Evolutionary conservation across 1,139 yeast genomes (phyloP).

Genomic region (Groenewaldozyma auringiensis): DNA sequence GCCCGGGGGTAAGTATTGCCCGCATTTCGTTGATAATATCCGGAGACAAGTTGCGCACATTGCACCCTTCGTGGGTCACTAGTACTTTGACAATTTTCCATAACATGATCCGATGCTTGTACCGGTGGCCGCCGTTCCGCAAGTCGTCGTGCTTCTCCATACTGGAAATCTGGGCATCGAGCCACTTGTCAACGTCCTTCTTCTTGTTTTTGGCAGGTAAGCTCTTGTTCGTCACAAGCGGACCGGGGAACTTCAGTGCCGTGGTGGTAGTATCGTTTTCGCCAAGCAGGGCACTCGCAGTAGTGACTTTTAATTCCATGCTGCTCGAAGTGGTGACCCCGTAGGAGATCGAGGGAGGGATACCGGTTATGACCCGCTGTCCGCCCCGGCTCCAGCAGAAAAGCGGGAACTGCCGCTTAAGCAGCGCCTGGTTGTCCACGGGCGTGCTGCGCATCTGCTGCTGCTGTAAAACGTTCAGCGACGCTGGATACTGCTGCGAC

Average conservation of each 20-base stretch:
- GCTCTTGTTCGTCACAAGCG: slow-evolving; percentile 40
- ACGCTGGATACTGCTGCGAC: slow-evolving; percentile 6
- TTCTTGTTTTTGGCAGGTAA: slow-evolving; percentile 42
- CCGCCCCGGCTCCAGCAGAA: slow-evolving; percentile 57
- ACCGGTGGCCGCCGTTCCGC: slow-evolving; percentile 16
- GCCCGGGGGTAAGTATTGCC: slow-evolving; percentile 21
- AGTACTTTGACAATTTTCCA: slow-evolving; percentile 28
- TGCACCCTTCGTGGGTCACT: slow-evolving; percentile 20
- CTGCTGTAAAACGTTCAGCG: slow-evolving; percentile 10
- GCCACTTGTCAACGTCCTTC: slow-evolving; percentile 62
- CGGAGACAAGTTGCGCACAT: slow-evolving; percentile 12
- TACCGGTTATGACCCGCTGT: slow-evolving; percentile 38
- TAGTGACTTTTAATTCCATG: slow-evolving; percentile 26
- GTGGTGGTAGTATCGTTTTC: slow-evolving; percentile 18
- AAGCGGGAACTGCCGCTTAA: slow-evolving; percentile 62
- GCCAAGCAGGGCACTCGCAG: slow-evolving; percentile 17
- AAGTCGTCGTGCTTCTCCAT: slow-evolving; percentile 17
- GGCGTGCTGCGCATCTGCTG: slow-evolving; percentile 9
- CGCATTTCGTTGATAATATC: slow-evolving; percentile 16
- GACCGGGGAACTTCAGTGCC: slow-evolving; percentile 62
- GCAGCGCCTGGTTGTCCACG: slow-evolving; percentile 28
- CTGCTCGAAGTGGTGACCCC: slow-evolving; percentile 22
- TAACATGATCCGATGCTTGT: slow-evolving; percentile 22
- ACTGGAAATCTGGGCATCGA: slow-evolving; percentile 31
- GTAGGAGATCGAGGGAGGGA: slow-evolving; percentile 36